Evolutionary conservation across 2,329 filamentous ascomycete species (phyloP), one percentile per base, ranked within the genome.

Genomic region (Aspergillus versicolor): DNA sequence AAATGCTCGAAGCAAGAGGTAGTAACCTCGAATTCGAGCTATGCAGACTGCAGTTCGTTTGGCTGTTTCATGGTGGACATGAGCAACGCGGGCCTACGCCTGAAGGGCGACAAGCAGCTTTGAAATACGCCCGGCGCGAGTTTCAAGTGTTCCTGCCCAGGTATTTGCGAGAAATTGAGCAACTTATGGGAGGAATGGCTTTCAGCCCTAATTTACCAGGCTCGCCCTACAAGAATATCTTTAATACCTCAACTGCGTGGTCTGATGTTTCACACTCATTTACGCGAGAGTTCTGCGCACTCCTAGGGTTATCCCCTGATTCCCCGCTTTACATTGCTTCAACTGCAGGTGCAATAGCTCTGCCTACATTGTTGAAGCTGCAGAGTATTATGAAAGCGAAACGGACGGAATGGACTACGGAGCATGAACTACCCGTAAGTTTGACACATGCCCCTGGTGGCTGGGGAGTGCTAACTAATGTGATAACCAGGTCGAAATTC

Each of bases 1-100:
- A 76, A 5, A 80, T 86, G 24, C 81, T 99, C 3, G 91, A 96
- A 68, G 82, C 84, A 4, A 84, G 91, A 47, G 93, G 92, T 3
- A 96, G 91, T 68, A 96, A 96, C 65, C 84, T 99, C 2, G 93
- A 97, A 71, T 99, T 97, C 62, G 93, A 99, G 69, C 85, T 99
- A 2, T 91, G 88, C 75, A 89, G 91, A 63, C 81, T 97, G 17
- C 91, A 96, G 65, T 99, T 90, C 66, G 84, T 97, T 34, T 93
- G 90, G 84, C 82, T 97, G 1, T 96, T 95, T 74, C 85, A 88
- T 61, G 87, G 88, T 0, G 82, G 84, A 9, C 76, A 85, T 1
- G 80, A 84, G 8, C 80, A 84, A 46, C 78, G 82, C 48, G 75
- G 74, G 3, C 66, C 66, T 4, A 65, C 71, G 24, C 47, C 69